Conservation (phyloP, 1,284 basidiomycete genomes). For the Boletus calvinii region DNA sequence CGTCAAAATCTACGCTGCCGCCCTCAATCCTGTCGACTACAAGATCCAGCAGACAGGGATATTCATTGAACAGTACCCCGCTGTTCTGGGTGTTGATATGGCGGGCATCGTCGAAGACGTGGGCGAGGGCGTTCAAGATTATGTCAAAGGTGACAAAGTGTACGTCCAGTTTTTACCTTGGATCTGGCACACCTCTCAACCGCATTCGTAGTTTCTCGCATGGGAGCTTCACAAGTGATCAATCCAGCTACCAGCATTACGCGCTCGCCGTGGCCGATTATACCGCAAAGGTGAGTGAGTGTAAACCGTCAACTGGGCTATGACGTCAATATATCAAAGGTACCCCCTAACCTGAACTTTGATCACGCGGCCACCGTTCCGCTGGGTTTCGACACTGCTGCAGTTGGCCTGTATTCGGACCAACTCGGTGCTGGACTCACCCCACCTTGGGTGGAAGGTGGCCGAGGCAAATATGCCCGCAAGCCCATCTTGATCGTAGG, state of each 20-base stretch:
- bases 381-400: slow-evolving; percentile 38
- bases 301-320: not conserved
- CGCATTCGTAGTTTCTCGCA: slow-evolving; percentile 18
- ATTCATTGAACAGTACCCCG: slow-evolving; percentile 32
- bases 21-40: slow-evolving; percentile 52
- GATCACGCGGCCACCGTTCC: slow-evolving; percentile 39
- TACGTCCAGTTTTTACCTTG: slow-evolving; percentile 12
- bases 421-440: slow-evolving; percentile 27
- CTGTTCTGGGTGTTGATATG: slow-evolving; percentile 46
- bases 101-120: slow-evolving; percentile 45
- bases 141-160: slow-evolving; percentile 44
- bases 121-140: slow-evolving; percentile 36
- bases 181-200: not conserved
- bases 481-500: slow-evolving; percentile 44
- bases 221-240: slow-evolving; percentile 23
- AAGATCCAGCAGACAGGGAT: slow-evolving; percentile 34
- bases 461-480: slow-evolving; percentile 36
- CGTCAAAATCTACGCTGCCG: slow-evolving; percentile 41
- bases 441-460: slow-evolving; percentile 36
- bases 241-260: slow-evolving; percentile 35
- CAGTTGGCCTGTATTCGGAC: slow-evolving; percentile 34
- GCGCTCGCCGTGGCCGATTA: slow-evolving; percentile 24
- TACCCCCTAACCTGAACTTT: slow-evolving; percentile 29
- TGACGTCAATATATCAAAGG: slow-evolving; percentile 18
- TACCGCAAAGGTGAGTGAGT: slow-evolving; percentile 32